Base-by-base conservation (phyloP, 2,329 filamentous ascomycete genomes). In the Neonectria ditissima region DNA sequence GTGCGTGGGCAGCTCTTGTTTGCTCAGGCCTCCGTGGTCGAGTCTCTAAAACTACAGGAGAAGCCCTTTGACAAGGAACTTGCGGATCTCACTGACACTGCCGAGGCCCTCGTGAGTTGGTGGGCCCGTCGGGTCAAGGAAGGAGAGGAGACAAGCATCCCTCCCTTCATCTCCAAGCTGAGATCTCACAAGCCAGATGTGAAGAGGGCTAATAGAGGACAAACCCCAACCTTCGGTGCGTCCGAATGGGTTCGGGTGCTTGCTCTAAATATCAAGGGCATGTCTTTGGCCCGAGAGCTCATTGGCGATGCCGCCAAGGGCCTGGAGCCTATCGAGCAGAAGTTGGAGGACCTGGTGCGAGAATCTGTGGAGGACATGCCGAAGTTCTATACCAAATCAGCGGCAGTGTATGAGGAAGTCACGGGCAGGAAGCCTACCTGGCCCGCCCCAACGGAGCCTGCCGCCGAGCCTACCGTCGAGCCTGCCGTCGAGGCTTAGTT, bases 261-360 rank as follows among this genome's bases (percentile, higher is more conserved):
- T 34, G 66, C 73, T 7, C 74, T 79, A 59, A 76, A 76, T 62
- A 75, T 79, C 57, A 77, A 71, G 67, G 86, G 83, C 20, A 76
- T 87, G 55, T 76, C 80, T 43, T 63, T 81, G 63, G 82, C 85
- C 14, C 74, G 78, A 44, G 73, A 83, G 65, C 75, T 84, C 14
- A 72, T 84, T 6, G 71, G 70, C 11, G 66, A 73, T 2, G 70
- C 68, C 16, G 74, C 70, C 11, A 60, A 74, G 48, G 65, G 16
- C 16, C 72, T 88, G 51, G 69, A 77, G 62, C 65, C 75, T n/a
- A 78, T 84, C 20, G 75, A 77, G n/a, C 74, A 80, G 37, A 65
- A 70, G 4, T 68, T 86, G 24, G 71, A 74, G 11, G 68, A 72
- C 32, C 77, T 84, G 63, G 62, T 84, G n/a, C 64, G 73, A 45